phyloP scores from a whole-genome alignment of 2,329 filamentous ascomycete genomes.

The Phialophora verrucosa region DNA sequence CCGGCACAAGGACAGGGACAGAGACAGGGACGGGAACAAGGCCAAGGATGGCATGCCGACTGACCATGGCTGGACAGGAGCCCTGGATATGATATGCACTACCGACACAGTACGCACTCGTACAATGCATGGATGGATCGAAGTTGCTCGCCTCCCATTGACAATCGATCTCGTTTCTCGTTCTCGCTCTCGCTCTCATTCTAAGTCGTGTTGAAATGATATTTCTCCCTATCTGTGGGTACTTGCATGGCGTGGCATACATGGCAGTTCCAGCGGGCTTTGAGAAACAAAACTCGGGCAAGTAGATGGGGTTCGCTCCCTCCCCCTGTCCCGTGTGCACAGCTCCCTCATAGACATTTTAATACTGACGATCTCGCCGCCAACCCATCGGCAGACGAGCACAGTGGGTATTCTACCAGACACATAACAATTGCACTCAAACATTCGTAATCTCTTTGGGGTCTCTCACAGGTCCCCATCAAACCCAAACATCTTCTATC shows the following conservation, averaged over 20 bases:
- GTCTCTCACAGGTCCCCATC: not conserved
- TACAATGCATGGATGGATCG: not conserved
- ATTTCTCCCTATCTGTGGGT: not conserved
- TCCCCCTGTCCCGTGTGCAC: not conserved
- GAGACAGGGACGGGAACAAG: no score
- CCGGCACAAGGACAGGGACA: not conserved
- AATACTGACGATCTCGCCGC: not conserved
- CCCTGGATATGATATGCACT: not conserved
- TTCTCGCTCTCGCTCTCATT: not conserved
- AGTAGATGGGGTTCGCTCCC: not conserved
- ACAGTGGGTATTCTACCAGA: not conserved
- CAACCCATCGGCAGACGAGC: not conserved
- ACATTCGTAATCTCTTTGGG: not conserved
- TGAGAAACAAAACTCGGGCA: not conserved
- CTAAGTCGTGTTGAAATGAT: not conserved
- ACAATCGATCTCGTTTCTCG: no score
- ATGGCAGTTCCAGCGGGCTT: not conserved
- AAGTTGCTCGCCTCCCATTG: not conserved
- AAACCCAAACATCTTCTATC: not conserved
- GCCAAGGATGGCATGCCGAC: no score
- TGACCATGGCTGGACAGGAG: not conserved
- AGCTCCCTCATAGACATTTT: not conserved
- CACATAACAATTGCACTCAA: not conserved
- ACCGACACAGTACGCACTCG: not conserved
- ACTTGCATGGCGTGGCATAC: not conserved